These are phyloP conservation scores for Mucor sp. DNA, from an alignment of 371 early-diverging fungal genomes.

Conservation along the genomic window DNA sequence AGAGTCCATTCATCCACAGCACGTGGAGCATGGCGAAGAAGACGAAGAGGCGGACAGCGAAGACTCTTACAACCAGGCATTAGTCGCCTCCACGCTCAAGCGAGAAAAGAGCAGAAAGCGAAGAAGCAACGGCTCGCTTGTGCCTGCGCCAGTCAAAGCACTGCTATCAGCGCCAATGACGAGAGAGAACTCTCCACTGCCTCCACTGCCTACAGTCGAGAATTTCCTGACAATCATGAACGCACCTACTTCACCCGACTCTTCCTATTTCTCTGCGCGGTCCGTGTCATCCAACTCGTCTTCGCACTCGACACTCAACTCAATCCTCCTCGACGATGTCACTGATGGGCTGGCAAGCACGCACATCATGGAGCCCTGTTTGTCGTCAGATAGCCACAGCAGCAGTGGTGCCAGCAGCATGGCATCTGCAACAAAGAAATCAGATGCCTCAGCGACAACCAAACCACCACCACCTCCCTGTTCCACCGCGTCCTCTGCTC, in stretches of 20 bases:
- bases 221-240: slow-evolving; percentile 17
- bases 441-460: background rate
- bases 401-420: background rate
- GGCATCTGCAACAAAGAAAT: background rate
- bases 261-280: slow-evolving; percentile 14
- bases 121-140: slow-evolving; percentile 34
- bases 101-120: slow-evolving; percentile 37
- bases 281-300: slow-evolving; percentile 11
- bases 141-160: background rate
- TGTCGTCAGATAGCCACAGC: background rate
- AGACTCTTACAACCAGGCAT: background rate
- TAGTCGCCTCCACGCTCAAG: background rate
- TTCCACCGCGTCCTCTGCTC: background rate
- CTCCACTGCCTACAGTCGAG: slow-evolving; percentile 15
- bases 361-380: background rate
- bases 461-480: background rate
- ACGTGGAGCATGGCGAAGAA: background rate
- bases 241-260: slow-evolving; percentile 13
- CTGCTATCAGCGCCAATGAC: background rate
- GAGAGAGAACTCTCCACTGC: slow-evolving; percentile 5
- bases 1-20: background rate
- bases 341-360: slow-evolving; percentile 7
- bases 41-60: slow-evolving; percentile 1
- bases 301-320: slow-evolving; percentile 8
- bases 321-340: slow-evolving; percentile 10